Percentiles rank a stretch among this genome's conserved stretches.
These are phyloP conservation scores for Phytophthora vignae DNA, from an alignment of 352 stramenopile species.

Conservation along the genomic window DNA sequence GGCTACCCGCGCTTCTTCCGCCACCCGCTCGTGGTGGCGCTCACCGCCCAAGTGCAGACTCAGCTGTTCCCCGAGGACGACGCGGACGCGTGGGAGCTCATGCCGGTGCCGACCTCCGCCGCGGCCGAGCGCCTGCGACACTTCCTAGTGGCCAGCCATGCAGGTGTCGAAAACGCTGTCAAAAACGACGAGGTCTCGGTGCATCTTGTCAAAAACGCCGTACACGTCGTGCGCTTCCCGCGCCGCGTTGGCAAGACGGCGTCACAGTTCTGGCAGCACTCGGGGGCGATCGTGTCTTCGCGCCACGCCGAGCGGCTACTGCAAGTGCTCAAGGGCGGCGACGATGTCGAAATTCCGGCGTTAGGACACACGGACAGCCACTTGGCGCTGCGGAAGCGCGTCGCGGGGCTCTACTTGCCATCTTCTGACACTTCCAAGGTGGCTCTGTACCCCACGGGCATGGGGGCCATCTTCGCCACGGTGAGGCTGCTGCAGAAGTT, in stretches of 20 bases:
- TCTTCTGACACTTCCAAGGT: constrained; percentile 37
- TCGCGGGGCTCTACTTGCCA: constrained; percentile 64
- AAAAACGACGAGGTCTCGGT: constrained; percentile 41
- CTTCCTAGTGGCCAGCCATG: constrained; percentile 67
- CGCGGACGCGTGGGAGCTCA: constrained; percentile 43
- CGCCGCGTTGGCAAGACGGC: constrained; percentile 50
- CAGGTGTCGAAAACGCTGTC: constrained; percentile 24
- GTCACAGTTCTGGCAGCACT: constrained; percentile 95
- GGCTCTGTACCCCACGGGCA: constrained; percentile 89
- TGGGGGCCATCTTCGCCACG: constrained; percentile 88
- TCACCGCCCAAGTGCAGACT: constrained; percentile 49
- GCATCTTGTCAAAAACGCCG: constrained; percentile 51
- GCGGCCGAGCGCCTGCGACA: constrained; percentile 63
- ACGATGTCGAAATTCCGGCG: neutral
- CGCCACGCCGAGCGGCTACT: constrained; percentile 79
- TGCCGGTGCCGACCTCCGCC: constrained; percentile 59
- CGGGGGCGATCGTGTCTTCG: constrained; percentile 92
- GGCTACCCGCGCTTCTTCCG: constrained; percentile 95
- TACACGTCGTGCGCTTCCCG: constrained; percentile 84
- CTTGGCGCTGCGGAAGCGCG: constrained; percentile 50
- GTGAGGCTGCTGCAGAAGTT: constrained; percentile 76
- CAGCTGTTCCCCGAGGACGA: constrained; percentile 32
- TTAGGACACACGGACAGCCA: constrained; percentile 37
- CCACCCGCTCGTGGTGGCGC: constrained; percentile 83
- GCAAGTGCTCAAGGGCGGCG: constrained; percentile 44